Percentiles rank a stretch among this genome's conserved stretches.
Conservation (phyloP, 306 rosid species). For the Ormosia semicastrata region DNA sequence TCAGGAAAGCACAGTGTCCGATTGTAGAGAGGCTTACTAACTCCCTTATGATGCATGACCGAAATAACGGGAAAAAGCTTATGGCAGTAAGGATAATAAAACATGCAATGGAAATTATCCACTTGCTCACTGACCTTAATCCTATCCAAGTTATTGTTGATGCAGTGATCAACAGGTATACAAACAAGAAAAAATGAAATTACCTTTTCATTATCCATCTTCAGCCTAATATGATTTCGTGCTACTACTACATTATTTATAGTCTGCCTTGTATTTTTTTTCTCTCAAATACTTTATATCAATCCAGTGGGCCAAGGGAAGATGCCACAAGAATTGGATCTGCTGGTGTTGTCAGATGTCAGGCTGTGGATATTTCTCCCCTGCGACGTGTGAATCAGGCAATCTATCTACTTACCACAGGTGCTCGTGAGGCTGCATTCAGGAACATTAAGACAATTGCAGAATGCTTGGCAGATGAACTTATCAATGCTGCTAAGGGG, state of each 20-base stretch:
- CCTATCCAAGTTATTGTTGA: slow-evolving; percentile 41
- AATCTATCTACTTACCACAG: slow-evolving; percentile 52
- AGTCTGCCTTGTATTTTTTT: not conserved
- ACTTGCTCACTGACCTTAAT: slow-evolving; percentile 37
- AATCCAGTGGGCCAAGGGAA: slow-evolving; percentile 57
- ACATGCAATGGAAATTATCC: slow-evolving; percentile 43
- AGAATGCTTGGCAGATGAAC: slow-evolving; percentile 57
- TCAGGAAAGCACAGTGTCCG: slow-evolving; percentile 42
- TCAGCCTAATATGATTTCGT: not conserved
- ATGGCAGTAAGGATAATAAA: slow-evolving; percentile 37
- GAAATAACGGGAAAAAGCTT: slow-evolving; percentile 39
- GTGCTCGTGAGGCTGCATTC: slow-evolving; percentile 57
- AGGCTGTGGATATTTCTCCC: slow-evolving; percentile 59
- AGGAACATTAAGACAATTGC: slow-evolving; percentile 55
- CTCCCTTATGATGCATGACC: slow-evolving; percentile 41
- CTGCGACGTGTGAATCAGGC: slow-evolving; percentile 56
- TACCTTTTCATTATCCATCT: not conserved
- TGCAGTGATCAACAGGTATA: slow-evolving; percentile 38
- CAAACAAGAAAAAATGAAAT: not conserved
- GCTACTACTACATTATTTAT: not conserved
- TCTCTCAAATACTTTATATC: not conserved
- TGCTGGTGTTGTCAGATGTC: slow-evolving; percentile 62
- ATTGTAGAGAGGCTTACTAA: slow-evolving; percentile 43
- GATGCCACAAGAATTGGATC: slow-evolving; percentile 63
- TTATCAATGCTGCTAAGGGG: slow-evolving; percentile 58